Base-by-base conservation (phyloP, 495 filamentous ascomycete genomes). In the Penicillium pancosmium region DNA sequence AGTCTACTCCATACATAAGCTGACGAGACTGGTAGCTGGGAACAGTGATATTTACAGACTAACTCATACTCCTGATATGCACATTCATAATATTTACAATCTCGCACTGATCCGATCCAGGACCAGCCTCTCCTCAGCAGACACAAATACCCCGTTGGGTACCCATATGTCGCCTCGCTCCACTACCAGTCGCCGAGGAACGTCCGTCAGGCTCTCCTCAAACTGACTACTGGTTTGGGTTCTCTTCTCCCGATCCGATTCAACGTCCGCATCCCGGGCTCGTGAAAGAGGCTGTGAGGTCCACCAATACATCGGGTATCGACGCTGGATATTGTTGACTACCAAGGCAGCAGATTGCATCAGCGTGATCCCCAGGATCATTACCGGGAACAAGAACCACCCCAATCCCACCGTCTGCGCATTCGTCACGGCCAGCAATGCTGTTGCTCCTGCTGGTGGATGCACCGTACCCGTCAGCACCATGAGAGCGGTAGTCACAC, bases 401-500 rank as follows among this genome's bases (percentile, higher is more conserved):
- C 90, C 91, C 52, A 96, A 70, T 1, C 65, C 68, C 9, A 40
- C 55, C 6, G 53, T 66, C 15, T 79, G 74, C 0, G 87, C 73
- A 48, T 88, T 82, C 0, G 87, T 81, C 2, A 88, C 90, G 0
- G 90, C 90, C 18, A 96, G 74, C 1, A 97, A 72, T 0, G 93
- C 91, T 0, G 91, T 95, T 3, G 93, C 93, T 8, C 93, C 93
- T 0, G 91, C 93, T 0, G 93, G 93, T 6, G 93, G 93, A 66
- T 97, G 89, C 2, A 92, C 79, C 0, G 92, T 94, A 7, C 86
- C 86, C 0, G 91, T 94, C 10, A 92, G 59, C 1, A 82, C 78
- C 93, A 96, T 97, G 51, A 86, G 49, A 0, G 84, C 79, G 2
- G 86, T 91, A 0, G 91, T 82, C 23, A 83, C 66, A 1, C 85